Percentiles rank a stretch among this genome's conserved stretches.
These are phyloP conservation scores for Cylindrotheca closterium DNA, from an alignment of 108 stramenopile species.

Conservation along the genomic window DNA sequence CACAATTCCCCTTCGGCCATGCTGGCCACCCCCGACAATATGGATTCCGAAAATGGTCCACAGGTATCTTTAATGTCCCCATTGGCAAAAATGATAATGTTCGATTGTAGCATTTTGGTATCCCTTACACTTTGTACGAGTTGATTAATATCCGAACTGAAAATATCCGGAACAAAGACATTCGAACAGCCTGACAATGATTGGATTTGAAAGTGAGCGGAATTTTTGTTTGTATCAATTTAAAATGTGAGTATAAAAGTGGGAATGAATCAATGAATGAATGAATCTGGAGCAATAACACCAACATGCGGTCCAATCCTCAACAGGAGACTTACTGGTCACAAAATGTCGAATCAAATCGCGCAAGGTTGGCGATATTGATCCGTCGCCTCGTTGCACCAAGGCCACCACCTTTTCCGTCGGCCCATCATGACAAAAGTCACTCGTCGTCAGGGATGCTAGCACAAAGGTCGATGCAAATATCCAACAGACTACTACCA, in stretches of 20 bases:
- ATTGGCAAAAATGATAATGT: too few relatives aligned
- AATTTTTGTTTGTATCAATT: background rate
- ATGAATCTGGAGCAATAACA: too few relatives aligned
- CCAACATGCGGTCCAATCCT: too few relatives aligned
- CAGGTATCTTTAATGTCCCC: too few relatives aligned
- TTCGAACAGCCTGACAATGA: background rate
- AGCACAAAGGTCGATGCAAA: constrained; percentile 31
- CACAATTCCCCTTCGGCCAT: background rate
- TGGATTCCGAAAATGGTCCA: background rate
- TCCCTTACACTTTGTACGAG: background rate
- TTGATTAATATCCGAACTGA: background rate
- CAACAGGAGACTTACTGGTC: background rate
- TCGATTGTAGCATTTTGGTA: background rate
- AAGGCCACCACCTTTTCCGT: constrained; percentile 2
- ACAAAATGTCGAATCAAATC: background rate
- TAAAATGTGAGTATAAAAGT: too few relatives aligned
- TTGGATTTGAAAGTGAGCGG: background rate
- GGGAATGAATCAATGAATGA: too few relatives aligned
- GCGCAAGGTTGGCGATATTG: background rate
- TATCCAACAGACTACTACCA: constrained; percentile 19
- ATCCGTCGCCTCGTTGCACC: background rate
- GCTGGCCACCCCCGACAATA: background rate
- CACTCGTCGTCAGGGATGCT: constrained; percentile 17
- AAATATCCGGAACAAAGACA: background rate
- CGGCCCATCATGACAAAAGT: constrained; percentile 22